Conservation (phyloP, 345 rosid genomes). For the Gossypium sturtianum region DNA sequence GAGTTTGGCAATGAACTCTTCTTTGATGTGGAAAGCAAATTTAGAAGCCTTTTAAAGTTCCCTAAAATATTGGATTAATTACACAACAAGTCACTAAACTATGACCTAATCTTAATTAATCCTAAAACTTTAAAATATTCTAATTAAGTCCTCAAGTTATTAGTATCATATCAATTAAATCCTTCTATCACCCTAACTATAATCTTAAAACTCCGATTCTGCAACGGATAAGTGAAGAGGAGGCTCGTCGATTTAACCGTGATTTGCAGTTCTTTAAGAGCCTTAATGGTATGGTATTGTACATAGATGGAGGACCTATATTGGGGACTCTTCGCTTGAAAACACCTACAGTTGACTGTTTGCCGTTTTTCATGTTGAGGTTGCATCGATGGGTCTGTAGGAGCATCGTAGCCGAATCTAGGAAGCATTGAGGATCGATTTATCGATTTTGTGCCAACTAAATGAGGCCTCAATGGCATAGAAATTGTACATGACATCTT, state of each 20-base stretch:
- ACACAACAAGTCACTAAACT: no score
- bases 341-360: slow-evolving; percentile 33
- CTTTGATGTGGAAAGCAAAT: no score
- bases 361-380: slow-evolving; percentile 27
- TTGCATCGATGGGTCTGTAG: slow-evolving; percentile 83
- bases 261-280: slow-evolving; percentile 61
- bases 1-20: neutral
- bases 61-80: no score
- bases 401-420: slow-evolving; percentile 63
- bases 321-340: slow-evolving; percentile 68
- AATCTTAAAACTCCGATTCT: slow-evolving; percentile 65
- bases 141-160: no score
- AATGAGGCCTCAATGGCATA: slow-evolving; percentile 63
- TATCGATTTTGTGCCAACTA: slow-evolving; percentile 47
- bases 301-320: slow-evolving; percentile 51
- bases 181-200: no score
- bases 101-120: no score
- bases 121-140: no score
- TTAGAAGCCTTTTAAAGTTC: no score
- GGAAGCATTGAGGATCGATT: slow-evolving; percentile 68
- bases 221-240: slow-evolving; percentile 39
- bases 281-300: slow-evolving; percentile 47
- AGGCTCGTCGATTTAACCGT: slow-evolving; percentile 48
- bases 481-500: slow-evolving; percentile 72
- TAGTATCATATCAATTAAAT: no score